phyloP scores from a whole-genome alignment of 129 eudicot species.

The Chrysanthemum lavandulifolium region DNA sequence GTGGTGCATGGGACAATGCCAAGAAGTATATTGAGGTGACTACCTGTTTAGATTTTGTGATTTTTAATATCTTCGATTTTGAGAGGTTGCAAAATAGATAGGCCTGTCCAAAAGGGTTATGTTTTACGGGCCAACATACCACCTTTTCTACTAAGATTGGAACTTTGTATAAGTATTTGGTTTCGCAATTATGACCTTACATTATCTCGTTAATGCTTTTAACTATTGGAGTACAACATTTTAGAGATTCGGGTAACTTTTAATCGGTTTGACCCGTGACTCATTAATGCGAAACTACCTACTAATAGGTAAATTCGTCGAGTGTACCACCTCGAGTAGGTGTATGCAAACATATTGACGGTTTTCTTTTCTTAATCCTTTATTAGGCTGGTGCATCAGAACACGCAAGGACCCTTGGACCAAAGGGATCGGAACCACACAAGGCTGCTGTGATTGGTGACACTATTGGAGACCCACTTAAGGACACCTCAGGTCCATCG shows the following conservation, averaged over 20 bases:
- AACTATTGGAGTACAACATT: background rate
- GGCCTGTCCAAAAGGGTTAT: background rate
- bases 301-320: background rate
- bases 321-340: background rate
- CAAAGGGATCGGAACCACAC: constrained; percentile 91
- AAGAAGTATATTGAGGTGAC: constrained; percentile 90
- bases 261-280: too few relatives aligned
- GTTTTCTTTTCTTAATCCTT: background rate
- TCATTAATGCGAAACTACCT: background rate
- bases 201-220: too few relatives aligned
- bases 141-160: too few relatives aligned
- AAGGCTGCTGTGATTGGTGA: constrained; percentile 94
- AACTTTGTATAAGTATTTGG: background rate
- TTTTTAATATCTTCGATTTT: background rate
- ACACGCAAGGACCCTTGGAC: constrained; percentile 81
- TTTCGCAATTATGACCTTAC: background rate
- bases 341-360: background rate
- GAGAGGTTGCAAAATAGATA: background rate
- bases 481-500: constrained; percentile 94
- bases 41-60: background rate
- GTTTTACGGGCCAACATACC: background rate
- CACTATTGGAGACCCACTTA: constrained; percentile 86
- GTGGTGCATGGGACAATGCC: constrained; percentile 98
- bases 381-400: constrained; percentile 87
- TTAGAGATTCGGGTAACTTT: background rate